These are phyloP conservation scores for Naematelia aurantialba DNA, from an alignment of 768 basidiomycete genomes.

Conservation along the genomic window DNA sequence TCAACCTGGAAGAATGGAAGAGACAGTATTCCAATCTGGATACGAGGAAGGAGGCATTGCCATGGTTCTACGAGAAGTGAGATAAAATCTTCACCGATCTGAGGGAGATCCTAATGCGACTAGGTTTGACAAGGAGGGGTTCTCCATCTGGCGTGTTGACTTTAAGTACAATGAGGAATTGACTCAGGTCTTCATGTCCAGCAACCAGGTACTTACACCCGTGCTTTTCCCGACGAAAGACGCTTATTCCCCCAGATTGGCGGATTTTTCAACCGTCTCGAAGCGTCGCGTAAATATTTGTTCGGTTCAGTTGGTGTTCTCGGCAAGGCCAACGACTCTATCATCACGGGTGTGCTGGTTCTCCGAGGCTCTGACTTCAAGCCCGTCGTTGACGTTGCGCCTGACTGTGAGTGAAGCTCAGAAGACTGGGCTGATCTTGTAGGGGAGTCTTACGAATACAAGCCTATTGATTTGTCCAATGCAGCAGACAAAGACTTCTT, in stretches of 20 bases:
- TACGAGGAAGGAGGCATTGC: constrained; percentile 82
- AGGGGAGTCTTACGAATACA: constrained; percentile 82
- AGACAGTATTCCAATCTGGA: constrained; percentile 96
- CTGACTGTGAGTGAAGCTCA: constrained; percentile 34
- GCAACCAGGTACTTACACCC: constrained; percentile 59
- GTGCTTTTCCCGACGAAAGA: background rate
- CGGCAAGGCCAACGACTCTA: constrained; percentile 69
- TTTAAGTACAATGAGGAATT: constrained; percentile 97
- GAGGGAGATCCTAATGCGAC: background rate
- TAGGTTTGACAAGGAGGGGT: constrained; percentile 84
- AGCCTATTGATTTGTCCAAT: constrained; percentile 68
- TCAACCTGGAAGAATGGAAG: constrained; percentile 77
- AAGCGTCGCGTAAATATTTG: constrained; percentile 93
- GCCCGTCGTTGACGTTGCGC: constrained; percentile 45
- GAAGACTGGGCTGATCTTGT: constrained; percentile 37
- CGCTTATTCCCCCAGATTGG: constrained; percentile 57
- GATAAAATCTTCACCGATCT: constrained; percentile 40
- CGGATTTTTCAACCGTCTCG: constrained; percentile 95
- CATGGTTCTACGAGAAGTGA: constrained; percentile 96
- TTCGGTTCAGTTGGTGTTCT: constrained; percentile 91
- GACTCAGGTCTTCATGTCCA: constrained; percentile 87
- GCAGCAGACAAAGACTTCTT: constrained; percentile 81
- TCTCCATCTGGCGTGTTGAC: constrained; percentile 85
- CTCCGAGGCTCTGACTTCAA: constrained; percentile 62
- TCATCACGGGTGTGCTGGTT: constrained; percentile 79